A percentile compares a stretch with the other conserved stretches of the same genome.
Evolutionary conservation across 192 early-diverging fungal species (phyloP).

Genomic region (Linnemannia schmuckeri): DNA sequence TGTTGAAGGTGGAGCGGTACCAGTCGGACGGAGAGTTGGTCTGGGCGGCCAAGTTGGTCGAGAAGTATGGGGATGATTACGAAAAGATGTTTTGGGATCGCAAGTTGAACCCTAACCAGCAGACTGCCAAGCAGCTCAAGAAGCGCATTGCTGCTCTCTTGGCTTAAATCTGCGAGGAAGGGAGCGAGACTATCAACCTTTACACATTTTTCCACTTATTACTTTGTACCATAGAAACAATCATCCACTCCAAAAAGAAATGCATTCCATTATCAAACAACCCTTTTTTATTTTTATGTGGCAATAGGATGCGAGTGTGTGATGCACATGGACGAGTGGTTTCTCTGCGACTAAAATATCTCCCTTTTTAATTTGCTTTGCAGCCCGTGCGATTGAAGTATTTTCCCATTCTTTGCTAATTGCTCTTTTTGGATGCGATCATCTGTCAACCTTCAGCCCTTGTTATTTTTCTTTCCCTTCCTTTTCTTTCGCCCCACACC

Average conservation of each 20-base stretch:
- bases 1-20: slow-evolving; percentile 58
- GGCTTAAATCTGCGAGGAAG: slow-evolving; percentile 11
- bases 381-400: neutral
- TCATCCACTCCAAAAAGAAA: neutral
- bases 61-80: slow-evolving; percentile 81
- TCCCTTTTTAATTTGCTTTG: neutral
- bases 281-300: neutral
- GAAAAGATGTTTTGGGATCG: slow-evolving; percentile 85
- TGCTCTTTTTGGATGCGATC: neutral
- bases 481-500: neutral
- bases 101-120: slow-evolving; percentile 77
- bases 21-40: slow-evolving; percentile 69
- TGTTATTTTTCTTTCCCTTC: neutral
- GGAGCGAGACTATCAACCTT: neutral
- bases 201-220: neutral
- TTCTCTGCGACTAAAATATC: neutral
- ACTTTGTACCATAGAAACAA: slow-evolving; percentile 11
- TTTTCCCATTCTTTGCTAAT: neutral
- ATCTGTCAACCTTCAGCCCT: neutral
- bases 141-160: slow-evolving; percentile 59
- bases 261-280: neutral
- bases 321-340: neutral
- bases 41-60: slow-evolving; percentile 70
- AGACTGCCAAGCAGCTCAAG: slow-evolving; percentile 74
- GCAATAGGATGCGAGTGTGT: neutral